Evolutionary conservation across 2,329 filamentous ascomycete genomes (phyloP).

Genomic region (Arthrobotrys sinensis): DNA sequence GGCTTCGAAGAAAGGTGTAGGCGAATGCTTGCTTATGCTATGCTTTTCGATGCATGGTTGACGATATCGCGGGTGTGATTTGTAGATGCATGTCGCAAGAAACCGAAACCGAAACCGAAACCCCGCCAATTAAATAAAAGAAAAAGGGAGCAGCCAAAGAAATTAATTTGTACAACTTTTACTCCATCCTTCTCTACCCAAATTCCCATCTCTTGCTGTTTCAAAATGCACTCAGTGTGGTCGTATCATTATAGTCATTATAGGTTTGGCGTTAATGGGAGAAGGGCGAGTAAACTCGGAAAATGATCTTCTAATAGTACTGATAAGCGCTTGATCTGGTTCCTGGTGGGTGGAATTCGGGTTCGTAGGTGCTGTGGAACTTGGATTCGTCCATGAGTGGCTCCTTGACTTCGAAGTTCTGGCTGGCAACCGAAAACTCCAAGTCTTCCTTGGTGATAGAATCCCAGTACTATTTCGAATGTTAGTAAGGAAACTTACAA

Average conservation of each 20-base stretch:
- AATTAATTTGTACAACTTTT: slow-evolving; percentile 57
- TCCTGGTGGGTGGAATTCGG: slow-evolving; percentile 57
- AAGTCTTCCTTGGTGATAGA: slow-evolving; percentile 98
- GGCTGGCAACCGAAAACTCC: slow-evolving; percentile 95
- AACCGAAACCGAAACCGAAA: slow-evolving; percentile 7
- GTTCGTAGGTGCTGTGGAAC: slow-evolving; percentile 61
- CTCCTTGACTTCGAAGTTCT: slow-evolving; percentile 98
- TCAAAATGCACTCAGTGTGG: slow-evolving; percentile 33
- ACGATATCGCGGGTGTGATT: not conserved
- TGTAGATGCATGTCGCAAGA: slow-evolving; percentile 21
- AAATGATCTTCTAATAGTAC: slow-evolving; percentile 47
- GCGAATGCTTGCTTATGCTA: slow-evolving; percentile 33
- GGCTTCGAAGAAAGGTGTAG: slow-evolving; percentile 8
- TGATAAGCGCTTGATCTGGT: slow-evolving; percentile 58
- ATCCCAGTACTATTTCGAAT: slow-evolving; percentile 87
- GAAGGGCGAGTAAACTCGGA: slow-evolving; percentile 20
- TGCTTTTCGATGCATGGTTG: slow-evolving; percentile 12
- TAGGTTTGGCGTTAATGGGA: slow-evolving; percentile 20
- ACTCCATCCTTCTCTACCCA: slow-evolving; percentile 47
- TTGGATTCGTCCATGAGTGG: slow-evolving; percentile 82
- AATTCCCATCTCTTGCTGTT: slow-evolving; percentile 27
- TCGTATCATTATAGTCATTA: slow-evolving; percentile 59
- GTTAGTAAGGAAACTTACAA: slow-evolving; percentile 64
- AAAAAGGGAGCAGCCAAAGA: slow-evolving; percentile 13
- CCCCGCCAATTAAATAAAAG: not conserved